phyloP scores from a whole-genome alignment of 2,329 filamentous ascomycete genomes.

The Venturia asperata region DNA sequence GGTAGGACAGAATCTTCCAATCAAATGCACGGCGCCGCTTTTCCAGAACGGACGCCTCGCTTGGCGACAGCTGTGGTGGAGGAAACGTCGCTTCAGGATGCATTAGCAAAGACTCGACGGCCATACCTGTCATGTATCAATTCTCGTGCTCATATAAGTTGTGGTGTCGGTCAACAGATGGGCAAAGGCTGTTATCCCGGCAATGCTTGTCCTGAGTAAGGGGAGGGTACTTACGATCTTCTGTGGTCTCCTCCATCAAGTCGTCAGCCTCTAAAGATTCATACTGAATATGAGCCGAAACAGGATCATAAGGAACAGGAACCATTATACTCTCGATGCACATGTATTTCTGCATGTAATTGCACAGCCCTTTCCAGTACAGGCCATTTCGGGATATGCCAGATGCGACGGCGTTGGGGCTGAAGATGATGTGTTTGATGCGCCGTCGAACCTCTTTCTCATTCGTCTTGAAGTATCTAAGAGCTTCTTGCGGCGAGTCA shows the following conservation, averaged over 20 bases:
- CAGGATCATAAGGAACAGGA: conserved; percentile 4
- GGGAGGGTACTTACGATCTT: background rate
- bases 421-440: conserved; percentile 3
- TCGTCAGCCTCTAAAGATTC: background rate
- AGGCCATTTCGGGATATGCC: background rate
- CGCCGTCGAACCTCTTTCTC: background rate
- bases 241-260: background rate
- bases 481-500: conserved; percentile 13
- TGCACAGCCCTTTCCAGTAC: conserved; percentile 6
- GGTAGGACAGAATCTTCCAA: conserved; percentile 2
- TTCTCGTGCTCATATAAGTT: background rate
- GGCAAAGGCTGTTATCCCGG: background rate
- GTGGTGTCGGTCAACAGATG: background rate
- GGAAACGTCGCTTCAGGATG: background rate
- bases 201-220: background rate
- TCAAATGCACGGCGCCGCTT: background rate
- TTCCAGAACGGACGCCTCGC: background rate
- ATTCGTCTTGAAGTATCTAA: background rate
- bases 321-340: conserved; percentile 5
- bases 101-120: background rate
- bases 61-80: conserved; percentile 1
- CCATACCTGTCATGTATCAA: background rate
- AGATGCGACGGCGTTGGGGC: background rate
- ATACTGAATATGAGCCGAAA: background rate
- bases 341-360: conserved; percentile 7